Evolutionary conservation across 2,329 filamentous ascomycete species (phyloP), one percentile per base, ranked within the genome.

Genomic region (Fusarium nematophilum): DNA sequence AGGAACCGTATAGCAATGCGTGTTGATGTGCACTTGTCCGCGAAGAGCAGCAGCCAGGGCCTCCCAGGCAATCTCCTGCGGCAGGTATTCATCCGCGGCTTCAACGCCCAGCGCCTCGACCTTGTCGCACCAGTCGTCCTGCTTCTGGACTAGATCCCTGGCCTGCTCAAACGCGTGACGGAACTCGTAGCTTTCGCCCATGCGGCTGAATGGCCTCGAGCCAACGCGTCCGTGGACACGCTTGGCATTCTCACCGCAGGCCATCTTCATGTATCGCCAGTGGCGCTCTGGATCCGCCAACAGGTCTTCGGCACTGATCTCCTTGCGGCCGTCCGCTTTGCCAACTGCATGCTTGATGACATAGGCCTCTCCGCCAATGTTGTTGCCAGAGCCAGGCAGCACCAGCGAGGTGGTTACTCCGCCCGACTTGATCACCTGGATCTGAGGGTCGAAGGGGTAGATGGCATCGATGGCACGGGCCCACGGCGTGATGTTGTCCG

Each of bases 231-330:
- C 86, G 56, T 90, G 88, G 1, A 86, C 76, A 1, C 80, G 75
- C 75, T 90, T 90, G 2, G 88, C 78, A 65, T 91, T 91, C 73
- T 91, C 88, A 29, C 88, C 88, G 61, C 88, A 91, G 0, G 89
- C 89, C 88, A 91, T 91, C 76, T 91, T 91, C 81, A 91, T 89
- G 72, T 89, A 91, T 15, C 89, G 81, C 84, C 87, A 89, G 56
- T 78, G 84, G 17, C 80, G 79, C 34, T 88, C 86, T 1, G 87
- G 87, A 45, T 90, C 86, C 1, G 88, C 88, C 9, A 90, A 78
- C 77, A 90, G 80, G 62, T 89, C 84, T 18, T 79, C 75, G 3
- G 84, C 85, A 47, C 86, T 89, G 36, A 88, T 82, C 70, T 90
- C 88, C 13, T 80, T 75, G 17, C 88, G 82, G 4, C 87, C 86